Evolutionary conservation across 495 filamentous ascomycete species (phyloP), one percentile per base, ranked within the genome.

Genomic region (Sordaria brevicollis): DNA sequence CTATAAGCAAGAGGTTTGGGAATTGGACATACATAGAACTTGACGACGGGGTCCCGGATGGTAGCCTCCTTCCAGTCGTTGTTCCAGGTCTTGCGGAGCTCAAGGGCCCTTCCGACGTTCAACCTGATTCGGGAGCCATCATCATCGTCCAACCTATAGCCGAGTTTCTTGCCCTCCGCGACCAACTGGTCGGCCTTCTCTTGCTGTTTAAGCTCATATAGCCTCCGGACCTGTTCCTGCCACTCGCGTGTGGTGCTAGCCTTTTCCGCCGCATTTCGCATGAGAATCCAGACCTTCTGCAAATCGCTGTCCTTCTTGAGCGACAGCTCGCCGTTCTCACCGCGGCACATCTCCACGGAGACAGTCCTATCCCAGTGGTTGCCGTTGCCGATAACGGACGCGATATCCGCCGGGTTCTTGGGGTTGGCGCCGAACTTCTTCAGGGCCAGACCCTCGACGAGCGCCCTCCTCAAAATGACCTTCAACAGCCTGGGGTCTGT

Each of bases 1-100:
- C n/a, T n/a, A n/a, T 35, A 7, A 34, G 31, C n/a, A 34, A 31
- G 15, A 8, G 15, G 19, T 62, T 43, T 66, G 66, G 70, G 43
- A 38, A 15, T 4, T 25, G 11, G 34, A 70, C 72, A 38, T 70
- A 87, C 91, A 79, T 83, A 94, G 80, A 94, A 94, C 76, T 92
- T 93, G 72, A 91, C 74, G 9, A 78, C 76, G 4, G 83, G 83
- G 69, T 93, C 85, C 15, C 77, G 76, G 43, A 96, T 72, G 8
- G 87, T 78, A 5, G 89, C 79, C 21, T 79, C 65, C 70, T 83
- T 82, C 89, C 88, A 91, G 68, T 73, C 76, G 1, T 75, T 69
- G 68, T 81, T 79, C 83, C 83, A 85, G 4, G 69, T 49, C 70
- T 77, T 68, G n/a, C 72, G 68, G 37, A 79, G 73, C 71, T 70